phyloP scores from a whole-genome alignment of 768 basidiomycete species.

The Sarcodon sp. region DNA sequence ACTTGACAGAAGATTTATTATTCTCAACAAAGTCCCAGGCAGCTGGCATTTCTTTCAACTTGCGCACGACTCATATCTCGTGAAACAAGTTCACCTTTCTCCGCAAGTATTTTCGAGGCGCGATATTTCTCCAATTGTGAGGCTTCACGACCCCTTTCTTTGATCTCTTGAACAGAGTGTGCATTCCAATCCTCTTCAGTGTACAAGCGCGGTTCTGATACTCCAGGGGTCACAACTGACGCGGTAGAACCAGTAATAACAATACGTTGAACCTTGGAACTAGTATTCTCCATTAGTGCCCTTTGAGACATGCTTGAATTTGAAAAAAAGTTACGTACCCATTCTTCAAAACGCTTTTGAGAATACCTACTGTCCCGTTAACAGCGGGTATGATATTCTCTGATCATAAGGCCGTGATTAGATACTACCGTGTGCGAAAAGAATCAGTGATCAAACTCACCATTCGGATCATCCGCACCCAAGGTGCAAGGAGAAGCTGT shows the following conservation, averaged over 20 bases:
- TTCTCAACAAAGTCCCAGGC: conserved; percentile 8
- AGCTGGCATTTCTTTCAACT: background rate
- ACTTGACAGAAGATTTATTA: conserved; percentile 12
- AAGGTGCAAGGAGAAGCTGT: conserved; percentile 12
- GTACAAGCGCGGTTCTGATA: background rate
- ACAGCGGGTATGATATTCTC: conserved; percentile 26
- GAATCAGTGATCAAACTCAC: background rate
- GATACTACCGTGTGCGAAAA: background rate
- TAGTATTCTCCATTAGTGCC: background rate
- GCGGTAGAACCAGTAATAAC: conserved; percentile 5
- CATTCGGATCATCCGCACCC: background rate
- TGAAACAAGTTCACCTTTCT: conserved; percentile 6
- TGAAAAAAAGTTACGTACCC: background rate
- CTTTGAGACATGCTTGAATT: background rate
- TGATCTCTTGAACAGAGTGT: conserved; percentile 13
- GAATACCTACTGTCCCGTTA: conserved; percentile 21
- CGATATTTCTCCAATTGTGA: conserved; percentile 13
- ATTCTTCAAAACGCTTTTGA: conserved; percentile 16
- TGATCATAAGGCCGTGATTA: conserved; percentile 2
- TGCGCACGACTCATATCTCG: background rate
- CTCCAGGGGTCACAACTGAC: background rate
- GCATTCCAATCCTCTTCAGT: conserved; percentile 21
- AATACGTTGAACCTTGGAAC: conserved; percentile 2
- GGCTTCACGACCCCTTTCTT: conserved; percentile 19
- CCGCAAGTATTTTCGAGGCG: conserved; percentile 22